Evolutionary conservation across 257 asterid genomes (phyloP).

Genomic region (Nicotiana tabacum): DNA sequence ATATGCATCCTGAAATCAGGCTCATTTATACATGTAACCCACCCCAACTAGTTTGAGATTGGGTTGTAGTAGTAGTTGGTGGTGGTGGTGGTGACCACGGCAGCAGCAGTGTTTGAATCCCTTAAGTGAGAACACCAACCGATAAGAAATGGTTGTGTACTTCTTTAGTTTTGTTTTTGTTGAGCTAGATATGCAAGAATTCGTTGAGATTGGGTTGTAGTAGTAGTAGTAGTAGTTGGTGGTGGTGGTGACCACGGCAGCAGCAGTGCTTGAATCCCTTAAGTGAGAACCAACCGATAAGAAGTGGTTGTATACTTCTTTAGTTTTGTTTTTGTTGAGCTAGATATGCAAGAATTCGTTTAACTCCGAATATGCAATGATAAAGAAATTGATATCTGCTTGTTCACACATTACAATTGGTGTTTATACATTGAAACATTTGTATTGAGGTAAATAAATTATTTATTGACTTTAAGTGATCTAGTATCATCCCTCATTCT

Average conservation of each 20-base stretch:
- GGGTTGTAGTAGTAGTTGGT: background rate
- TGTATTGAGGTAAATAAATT: background rate
- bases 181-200: background rate
- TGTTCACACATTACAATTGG: background rate
- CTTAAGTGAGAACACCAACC: background rate
- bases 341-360: background rate
- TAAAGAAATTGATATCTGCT: background rate
- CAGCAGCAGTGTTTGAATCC: too few relatives aligned
- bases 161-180: background rate
- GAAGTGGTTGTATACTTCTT: background rate
- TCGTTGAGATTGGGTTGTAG: background rate
- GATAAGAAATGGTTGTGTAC: background rate
- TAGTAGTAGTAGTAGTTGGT: background rate
- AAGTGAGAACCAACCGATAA: background rate
- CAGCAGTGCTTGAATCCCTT: too few relatives aligned
- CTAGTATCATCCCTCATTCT: background rate
- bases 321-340: background rate
- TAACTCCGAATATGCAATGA: background rate
- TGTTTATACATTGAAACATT: background rate
- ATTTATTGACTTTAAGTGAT: background rate
- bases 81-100: background rate
- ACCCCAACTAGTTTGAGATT: background rate
- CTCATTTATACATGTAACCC: background rate
- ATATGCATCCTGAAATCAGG: background rate
- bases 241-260: background rate